Evolutionary conservation across 352 stramenopile species (phyloP).

Genomic region (Phytopythium oedochilum): DNA sequence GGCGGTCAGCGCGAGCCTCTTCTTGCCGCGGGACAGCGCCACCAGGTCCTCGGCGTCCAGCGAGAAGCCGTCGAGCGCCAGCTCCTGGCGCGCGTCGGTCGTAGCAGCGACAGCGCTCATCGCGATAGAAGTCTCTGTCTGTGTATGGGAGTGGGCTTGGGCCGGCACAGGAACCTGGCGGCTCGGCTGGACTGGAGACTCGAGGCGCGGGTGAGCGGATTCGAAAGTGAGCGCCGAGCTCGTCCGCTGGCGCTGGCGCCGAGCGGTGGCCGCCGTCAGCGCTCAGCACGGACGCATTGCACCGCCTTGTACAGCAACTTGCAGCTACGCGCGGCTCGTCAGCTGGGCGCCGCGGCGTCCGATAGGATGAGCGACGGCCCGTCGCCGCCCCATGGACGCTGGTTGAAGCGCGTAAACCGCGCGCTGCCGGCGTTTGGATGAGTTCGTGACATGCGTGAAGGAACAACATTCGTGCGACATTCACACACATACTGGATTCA

Average conservation of each 20-base stretch:
- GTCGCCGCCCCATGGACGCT: no score
- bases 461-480: no score
- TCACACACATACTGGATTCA: no score
- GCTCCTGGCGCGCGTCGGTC: constrained; percentile 11
- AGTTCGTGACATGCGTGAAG: no score
- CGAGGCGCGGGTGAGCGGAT: not conserved
- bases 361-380: not conserved
- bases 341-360: not conserved
- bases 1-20: constrained; percentile 48
- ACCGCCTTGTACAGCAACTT: not conserved
- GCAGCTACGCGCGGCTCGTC: not conserved
- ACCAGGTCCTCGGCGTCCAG: constrained; percentile 72
- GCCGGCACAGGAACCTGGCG: no score
- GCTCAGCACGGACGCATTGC: not conserved
- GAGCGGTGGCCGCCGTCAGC: no score
- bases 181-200: no score
- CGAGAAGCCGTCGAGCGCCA: constrained; percentile 66
- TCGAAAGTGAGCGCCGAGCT: not conserved
- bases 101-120: not conserved
- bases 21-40: constrained; percentile 52
- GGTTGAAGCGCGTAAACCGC: constrained; percentile 5
- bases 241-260: not conserved
- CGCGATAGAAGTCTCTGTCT: not conserved
- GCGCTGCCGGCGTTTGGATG: not conserved
- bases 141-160: not conserved